A percentile compares a stretch with the other conserved stretches of the same genome.
These are phyloP conservation scores for Pestalotiopsis sp. DNA, from an alignment of 2,329 filamentous ascomycete species.

Conservation along the genomic window DNA sequence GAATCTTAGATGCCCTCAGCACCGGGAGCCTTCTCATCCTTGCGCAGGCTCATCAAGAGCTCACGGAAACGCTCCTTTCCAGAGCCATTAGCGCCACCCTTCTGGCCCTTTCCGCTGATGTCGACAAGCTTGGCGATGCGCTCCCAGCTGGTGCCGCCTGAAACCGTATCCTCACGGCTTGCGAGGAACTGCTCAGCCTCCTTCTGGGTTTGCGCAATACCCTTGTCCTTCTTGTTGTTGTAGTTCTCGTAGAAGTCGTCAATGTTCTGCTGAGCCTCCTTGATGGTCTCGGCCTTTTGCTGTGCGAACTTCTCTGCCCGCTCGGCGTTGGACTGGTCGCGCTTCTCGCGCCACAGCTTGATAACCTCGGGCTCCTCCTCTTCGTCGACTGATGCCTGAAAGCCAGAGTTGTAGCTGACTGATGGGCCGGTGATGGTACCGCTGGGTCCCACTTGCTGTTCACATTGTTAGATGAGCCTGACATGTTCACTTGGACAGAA, in stretches of 20 bases:
- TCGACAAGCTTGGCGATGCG: conserved; percentile 98
- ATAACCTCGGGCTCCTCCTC: conserved; percentile 90
- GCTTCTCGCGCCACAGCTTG: conserved; percentile 87
- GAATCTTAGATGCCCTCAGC: conserved; percentile 59
- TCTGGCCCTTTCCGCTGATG: conserved; percentile 87
- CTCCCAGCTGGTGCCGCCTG: conserved; percentile 97
- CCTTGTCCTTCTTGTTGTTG: conserved; percentile 97
- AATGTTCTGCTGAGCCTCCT: conserved; percentile 90
- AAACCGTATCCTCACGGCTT: conserved; percentile 87
- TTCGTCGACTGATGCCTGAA: conserved; percentile 56
- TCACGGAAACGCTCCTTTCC: conserved; percentile 97
- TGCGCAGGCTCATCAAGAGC: conserved; percentile 81
- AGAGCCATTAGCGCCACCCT: conserved; percentile 83
- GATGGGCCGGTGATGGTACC: conserved; percentile 79
- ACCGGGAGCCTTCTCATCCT: conserved; percentile 84
- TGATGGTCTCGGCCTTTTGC: conserved; percentile 83
- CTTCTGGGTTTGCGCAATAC: conserved; percentile 80
- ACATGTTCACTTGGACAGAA: background rate
- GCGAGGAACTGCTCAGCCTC: conserved; percentile 93
- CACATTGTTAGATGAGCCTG: conserved; percentile 16
- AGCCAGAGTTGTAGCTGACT: conserved; percentile 64
- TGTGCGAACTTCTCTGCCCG: conserved; percentile 81
- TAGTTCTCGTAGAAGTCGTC: conserved; percentile 99
- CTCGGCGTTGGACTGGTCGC: conserved; percentile 80
- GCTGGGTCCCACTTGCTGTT: conserved; percentile 70